phyloP scores from a whole-genome alignment of 2,329 filamentous ascomycete genomes.

The Microdochium nivale region DNA sequence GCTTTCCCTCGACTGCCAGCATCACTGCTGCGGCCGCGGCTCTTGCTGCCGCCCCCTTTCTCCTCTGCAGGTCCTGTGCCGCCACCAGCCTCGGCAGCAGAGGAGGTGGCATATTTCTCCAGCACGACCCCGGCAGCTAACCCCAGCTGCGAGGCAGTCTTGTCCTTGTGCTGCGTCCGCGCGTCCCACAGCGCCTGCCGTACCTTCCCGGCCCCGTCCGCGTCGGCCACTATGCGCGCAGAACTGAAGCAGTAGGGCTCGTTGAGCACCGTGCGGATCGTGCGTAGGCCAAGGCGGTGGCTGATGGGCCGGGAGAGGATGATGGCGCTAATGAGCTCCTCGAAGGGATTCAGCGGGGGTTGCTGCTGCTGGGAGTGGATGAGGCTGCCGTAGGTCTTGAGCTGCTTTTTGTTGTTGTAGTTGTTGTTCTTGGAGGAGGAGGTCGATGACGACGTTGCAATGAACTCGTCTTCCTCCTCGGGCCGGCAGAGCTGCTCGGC shows the following conservation, averaged over 20 bases:
- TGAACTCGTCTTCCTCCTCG: neutral
- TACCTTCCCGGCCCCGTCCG: constrained; percentile 24
- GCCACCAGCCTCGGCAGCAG: neutral
- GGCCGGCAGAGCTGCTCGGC: neutral
- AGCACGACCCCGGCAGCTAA: neutral
- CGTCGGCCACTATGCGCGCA: constrained; percentile 16
- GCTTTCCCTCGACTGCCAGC: neutral
- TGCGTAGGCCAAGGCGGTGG: constrained; percentile 30
- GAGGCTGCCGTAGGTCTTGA: neutral
- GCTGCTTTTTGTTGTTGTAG: neutral
- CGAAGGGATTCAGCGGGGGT: constrained; percentile 28
- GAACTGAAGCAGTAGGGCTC: constrained; percentile 22
- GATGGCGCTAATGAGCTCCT: constrained; percentile 33
- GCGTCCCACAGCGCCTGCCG: constrained; percentile 30
- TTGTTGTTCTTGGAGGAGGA: neutral
- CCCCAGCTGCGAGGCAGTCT: constrained; percentile 30
- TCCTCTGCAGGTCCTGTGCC: neutral
- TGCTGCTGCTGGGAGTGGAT: too few species aligned
- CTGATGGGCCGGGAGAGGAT: constrained; percentile 33
- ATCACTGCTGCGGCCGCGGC: neutral
- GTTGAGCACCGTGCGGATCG: constrained; percentile 33
- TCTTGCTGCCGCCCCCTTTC: neutral
- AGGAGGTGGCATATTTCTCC: neutral
- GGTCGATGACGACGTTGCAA: neutral
- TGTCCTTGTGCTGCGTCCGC: constrained; percentile 33